A percentile compares a stretch with the other conserved stretches of the same genome.
Conservation (phyloP, 2,329 filamentous ascomycete species). For the Aspergillus sclerotialis region DNA sequence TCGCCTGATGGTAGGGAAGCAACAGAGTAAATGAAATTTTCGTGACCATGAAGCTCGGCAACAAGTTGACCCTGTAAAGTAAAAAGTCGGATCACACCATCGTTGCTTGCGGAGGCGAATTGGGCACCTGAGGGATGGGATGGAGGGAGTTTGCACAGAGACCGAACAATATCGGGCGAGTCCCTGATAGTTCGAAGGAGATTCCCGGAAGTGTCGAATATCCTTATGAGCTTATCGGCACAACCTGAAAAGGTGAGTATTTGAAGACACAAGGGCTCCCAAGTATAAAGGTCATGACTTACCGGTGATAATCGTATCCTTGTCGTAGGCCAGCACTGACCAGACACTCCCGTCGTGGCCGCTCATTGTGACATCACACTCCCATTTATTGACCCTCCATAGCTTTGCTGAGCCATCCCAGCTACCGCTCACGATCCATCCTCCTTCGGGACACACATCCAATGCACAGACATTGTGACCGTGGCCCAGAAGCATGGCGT, state of each 20-base stretch:
- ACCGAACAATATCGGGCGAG: slow-evolving; percentile 76
- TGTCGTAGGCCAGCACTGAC: slow-evolving; percentile 81
- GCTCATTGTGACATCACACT: slow-evolving; percentile 61
- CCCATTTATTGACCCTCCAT: slow-evolving; percentile 83
- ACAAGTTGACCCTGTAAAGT: slow-evolving; percentile 70
- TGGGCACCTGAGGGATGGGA: slow-evolving; percentile 75
- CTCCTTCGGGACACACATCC: slow-evolving; percentile 66
- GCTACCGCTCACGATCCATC: slow-evolving; percentile 77
- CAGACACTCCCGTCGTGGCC: slow-evolving; percentile 81
- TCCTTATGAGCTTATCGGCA: slow-evolving; percentile 80
- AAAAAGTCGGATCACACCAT: slow-evolving; percentile 83
- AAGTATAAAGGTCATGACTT: slow-evolving; percentile 8
- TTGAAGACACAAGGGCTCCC: background rate
- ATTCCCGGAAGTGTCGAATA: slow-evolving; percentile 64
- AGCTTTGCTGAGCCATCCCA: slow-evolving; percentile 87
- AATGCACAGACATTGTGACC: slow-evolving; percentile 80
- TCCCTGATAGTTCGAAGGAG: slow-evolving; percentile 60
- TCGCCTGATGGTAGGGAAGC: slow-evolving; percentile 73
- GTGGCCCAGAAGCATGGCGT: slow-evolving; percentile 81
- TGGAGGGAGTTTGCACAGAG: slow-evolving; percentile 72
- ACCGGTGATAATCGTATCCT: slow-evolving; percentile 71
- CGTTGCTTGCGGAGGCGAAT: slow-evolving; percentile 93
- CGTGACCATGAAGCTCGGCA: slow-evolving; percentile 75
- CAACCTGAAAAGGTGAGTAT: slow-evolving; percentile 49
- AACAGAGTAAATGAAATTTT: slow-evolving; percentile 90